These are phyloP conservation scores for Geosmithia morbida DNA, from an alignment of 2,329 filamentous ascomycete species.

Conservation along the genomic window DNA sequence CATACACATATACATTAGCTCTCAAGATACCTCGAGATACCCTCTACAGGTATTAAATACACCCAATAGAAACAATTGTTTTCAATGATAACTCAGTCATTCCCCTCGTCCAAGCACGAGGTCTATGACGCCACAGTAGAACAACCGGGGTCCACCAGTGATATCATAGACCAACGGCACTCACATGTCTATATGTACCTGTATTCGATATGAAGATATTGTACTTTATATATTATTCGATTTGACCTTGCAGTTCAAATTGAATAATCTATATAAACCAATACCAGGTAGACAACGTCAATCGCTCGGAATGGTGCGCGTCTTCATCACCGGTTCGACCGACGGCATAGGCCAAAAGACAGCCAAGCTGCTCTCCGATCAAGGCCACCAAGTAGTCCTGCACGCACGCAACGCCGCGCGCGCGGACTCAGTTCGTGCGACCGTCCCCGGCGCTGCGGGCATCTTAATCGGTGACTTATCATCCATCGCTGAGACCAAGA, in stretches of 20 bases:
- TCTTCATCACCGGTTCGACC: slow-evolving; percentile 10
- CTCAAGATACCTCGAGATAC: too few relatives aligned
- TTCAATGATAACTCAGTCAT: too few relatives aligned
- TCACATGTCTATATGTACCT: not conserved
- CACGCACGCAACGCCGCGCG: slow-evolving; percentile 8
- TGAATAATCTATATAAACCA: too few relatives aligned
- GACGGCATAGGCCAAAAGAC: slow-evolving; percentile 10
- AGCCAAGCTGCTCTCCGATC: slow-evolving; percentile 9
- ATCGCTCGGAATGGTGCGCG: slow-evolving; percentile 9
- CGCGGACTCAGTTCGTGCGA: slow-evolving; percentile 6
- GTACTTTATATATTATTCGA: too few relatives aligned
- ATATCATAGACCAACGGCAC: not conserved
- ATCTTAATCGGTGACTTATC: slow-evolving; percentile 8
- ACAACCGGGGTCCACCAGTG: not conserved
- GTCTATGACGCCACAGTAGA: too few relatives aligned
- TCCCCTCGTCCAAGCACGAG: too few relatives aligned
- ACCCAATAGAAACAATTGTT: too few relatives aligned
- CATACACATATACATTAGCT: too few relatives aligned
- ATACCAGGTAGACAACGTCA: not conserved
- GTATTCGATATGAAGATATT: not conserved
- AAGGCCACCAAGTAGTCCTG: slow-evolving; percentile 8
- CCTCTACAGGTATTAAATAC: too few relatives aligned
- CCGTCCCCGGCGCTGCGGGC: slow-evolving; percentile 6
- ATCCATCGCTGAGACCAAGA: slow-evolving; percentile 6
- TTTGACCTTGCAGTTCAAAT: too few relatives aligned